phyloP scores from a whole-genome alignment of 495 filamentous ascomycete species.

The Neurospora sp. region DNA sequence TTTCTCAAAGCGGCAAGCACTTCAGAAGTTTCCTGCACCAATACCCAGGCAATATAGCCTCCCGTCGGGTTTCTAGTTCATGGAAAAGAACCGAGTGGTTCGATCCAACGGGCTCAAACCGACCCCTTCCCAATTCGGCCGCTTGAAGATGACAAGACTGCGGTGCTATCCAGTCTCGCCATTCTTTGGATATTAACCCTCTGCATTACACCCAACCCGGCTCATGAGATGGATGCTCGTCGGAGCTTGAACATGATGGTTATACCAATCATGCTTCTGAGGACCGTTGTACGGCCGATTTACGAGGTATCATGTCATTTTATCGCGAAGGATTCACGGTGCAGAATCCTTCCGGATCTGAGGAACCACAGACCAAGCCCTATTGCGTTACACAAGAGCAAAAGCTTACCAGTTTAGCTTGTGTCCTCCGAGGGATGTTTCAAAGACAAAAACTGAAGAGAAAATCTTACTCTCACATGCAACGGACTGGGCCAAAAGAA shows the following conservation, averaged over 20 bases:
- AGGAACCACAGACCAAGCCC: neutral
- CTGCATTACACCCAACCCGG: neutral
- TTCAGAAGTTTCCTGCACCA: neutral
- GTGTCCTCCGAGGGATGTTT: neutral
- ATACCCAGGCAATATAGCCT: neutral
- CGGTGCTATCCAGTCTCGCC: neutral
- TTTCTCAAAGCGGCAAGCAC: neutral
- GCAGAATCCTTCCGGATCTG: neutral
- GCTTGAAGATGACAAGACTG: neutral
- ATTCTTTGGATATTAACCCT: neutral
- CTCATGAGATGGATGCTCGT: neutral
- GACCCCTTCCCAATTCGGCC: neutral
- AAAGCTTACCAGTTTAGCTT: neutral
- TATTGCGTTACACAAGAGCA: neutral
- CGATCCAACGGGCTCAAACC: neutral
- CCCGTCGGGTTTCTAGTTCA: neutral
- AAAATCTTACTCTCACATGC: neutral
- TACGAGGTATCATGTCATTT: neutral
- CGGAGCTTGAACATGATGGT: neutral
- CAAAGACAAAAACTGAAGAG: neutral
- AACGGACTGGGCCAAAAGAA: too few relatives aligned
- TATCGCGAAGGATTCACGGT: neutral
- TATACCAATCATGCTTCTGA: neutral
- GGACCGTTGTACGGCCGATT: neutral
- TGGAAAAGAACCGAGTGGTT: neutral